phyloP scores from a whole-genome alignment of 768 basidiomycete species.

The Saitozyma sp. region DNA sequence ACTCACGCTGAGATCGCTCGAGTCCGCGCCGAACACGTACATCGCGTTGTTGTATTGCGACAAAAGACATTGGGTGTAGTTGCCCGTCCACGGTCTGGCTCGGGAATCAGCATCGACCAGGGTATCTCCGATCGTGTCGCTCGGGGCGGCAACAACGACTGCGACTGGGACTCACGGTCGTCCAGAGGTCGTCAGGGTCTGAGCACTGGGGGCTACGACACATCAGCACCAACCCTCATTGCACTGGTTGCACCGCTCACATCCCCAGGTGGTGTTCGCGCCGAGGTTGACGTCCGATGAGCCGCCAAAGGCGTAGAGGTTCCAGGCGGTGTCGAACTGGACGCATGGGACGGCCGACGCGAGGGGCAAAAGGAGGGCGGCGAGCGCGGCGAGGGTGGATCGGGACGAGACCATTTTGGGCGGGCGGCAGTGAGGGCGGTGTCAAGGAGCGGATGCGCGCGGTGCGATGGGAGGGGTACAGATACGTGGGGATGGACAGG shows the following conservation, averaged over 20 bases:
- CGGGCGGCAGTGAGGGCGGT: too few species aligned
- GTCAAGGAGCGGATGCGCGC: too few species aligned
- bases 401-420: neutral
- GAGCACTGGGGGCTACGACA: slow-evolving; percentile 57
- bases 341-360: slow-evolving; percentile 61
- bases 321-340: slow-evolving; percentile 76
- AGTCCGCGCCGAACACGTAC: slow-evolving; percentile 78
- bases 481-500: slow-evolving; percentile 2
- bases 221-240: neutral
- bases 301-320: slow-evolving; percentile 81
- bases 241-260: slow-evolving; percentile 50
- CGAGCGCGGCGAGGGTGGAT: slow-evolving; percentile 32
- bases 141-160: slow-evolving; percentile 35
- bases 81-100: slow-evolving; percentile 54
- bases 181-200: slow-evolving; percentile 70
- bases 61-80: slow-evolving; percentile 51
- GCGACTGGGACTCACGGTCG: slow-evolving; percentile 62
- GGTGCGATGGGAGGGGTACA: too few species aligned
- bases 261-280: slow-evolving; percentile 66
- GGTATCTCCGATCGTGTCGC: slow-evolving; percentile 52
- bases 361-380: slow-evolving; percentile 13
- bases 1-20: slow-evolving; percentile 62
- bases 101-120: slow-evolving; percentile 61
- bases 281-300: slow-evolving; percentile 84
- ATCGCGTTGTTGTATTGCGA: slow-evolving; percentile 76